Conservation (phyloP, 2,329 filamentous ascomycete genomes). For the Clonostachys rhizophaga region DNA sequence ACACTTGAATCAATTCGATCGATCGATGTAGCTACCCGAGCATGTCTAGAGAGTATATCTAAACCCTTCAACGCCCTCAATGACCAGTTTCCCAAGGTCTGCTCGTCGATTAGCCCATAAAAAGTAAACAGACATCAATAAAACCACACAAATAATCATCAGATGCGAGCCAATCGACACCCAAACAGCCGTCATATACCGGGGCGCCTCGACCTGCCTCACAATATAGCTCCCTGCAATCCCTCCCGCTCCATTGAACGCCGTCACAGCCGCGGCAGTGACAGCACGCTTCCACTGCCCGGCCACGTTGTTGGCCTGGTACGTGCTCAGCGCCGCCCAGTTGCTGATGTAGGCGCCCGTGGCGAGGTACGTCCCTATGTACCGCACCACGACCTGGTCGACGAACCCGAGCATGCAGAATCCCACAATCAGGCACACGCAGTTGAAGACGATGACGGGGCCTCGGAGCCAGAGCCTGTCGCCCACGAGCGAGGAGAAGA, state of each 20-base stretch:
- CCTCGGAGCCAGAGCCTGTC: constrained; percentile 12
- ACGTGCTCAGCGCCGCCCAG: constrained; percentile 6
- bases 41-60: too few species aligned
- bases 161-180: not conserved
- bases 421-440: constrained; percentile 6
- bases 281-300: constrained; percentile 15
- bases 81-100: too few species aligned
- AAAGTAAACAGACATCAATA: too few species aligned
- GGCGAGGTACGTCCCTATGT: constrained; percentile 13
- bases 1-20: too few species aligned
- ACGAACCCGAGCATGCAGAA: constrained; percentile 4
- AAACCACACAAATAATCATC: too few species aligned
- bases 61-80: too few species aligned
- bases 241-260: constrained; percentile 11
- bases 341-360: constrained; percentile 8
- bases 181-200: not conserved
- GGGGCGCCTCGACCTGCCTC: not conserved
- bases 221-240: constrained; percentile 10
- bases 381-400: constrained; percentile 6
- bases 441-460: constrained; percentile 10
- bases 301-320: constrained; percentile 13
- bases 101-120: too few species aligned
- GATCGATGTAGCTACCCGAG: too few species aligned
- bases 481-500: constrained; percentile 7
- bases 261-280: constrained; percentile 9